Evolutionary conservation across 768 basidiomycete genomes (phyloP).

Genomic region (Kwoniella heveanensis): DNA sequence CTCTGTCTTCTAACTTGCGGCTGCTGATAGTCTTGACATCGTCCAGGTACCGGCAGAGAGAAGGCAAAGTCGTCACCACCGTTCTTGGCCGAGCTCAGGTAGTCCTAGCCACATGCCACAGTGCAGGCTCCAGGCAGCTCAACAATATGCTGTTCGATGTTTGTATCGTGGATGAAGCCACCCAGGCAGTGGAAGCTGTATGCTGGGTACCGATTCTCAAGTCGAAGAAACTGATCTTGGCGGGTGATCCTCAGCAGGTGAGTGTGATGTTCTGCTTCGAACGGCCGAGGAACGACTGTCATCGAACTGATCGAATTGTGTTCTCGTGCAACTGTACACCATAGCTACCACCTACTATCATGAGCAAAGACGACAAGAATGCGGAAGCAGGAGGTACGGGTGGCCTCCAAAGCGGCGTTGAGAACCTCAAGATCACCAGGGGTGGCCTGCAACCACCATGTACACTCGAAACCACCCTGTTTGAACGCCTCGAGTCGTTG

Average conservation of each 20-base stretch:
- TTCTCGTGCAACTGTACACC: too few relatives aligned
- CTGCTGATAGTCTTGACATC: background rate
- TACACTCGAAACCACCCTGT: constrained; percentile 83
- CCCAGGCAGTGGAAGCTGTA: constrained; percentile 92
- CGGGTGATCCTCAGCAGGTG: constrained; percentile 84
- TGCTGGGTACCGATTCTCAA: constrained; percentile 97
- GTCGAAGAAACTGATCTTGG: constrained; percentile 82
- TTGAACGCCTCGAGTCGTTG: constrained; percentile 86
- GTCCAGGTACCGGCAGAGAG: constrained; percentile 79
- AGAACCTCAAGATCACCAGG: background rate
- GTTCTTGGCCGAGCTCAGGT: constrained; percentile 81
- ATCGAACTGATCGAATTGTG: too few relatives aligned
- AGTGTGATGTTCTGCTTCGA: background rate
- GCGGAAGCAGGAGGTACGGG: background rate
- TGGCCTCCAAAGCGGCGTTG: background rate
- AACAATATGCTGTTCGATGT: constrained; percentile 81
- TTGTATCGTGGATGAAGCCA: constrained; percentile 95
- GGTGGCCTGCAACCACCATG: constrained; percentile 63
- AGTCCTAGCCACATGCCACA: constrained; percentile 91
- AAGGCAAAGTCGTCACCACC: constrained; percentile 77
- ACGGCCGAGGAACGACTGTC: background rate
- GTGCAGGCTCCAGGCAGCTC: constrained; percentile 81
- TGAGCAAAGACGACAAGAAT: constrained; percentile 64
- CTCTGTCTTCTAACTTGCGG: too few relatives aligned
- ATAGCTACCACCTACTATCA: constrained; percentile 85